Conservation (phyloP, 2,329 filamentous ascomycete species). For the Fusarium albosuccineum region DNA sequence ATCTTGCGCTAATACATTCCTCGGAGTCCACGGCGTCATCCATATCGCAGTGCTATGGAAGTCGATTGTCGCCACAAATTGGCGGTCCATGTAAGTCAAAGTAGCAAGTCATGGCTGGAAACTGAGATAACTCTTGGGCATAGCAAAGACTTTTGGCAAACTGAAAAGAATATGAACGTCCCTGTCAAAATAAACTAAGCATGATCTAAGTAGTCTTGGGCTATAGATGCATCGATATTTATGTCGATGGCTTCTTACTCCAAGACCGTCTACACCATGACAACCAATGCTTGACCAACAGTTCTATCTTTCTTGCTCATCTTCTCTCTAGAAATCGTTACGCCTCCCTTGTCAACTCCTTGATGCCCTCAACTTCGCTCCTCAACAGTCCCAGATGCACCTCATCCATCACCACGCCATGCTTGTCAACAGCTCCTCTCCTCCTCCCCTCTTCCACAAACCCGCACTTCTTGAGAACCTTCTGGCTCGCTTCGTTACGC, state of each 20-base stretch:
- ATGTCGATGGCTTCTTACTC: no score
- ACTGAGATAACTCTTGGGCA: no score
- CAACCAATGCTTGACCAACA: not conserved
- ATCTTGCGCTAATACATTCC: no score
- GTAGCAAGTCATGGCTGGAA: no score
- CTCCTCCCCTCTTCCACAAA: slow-evolving; percentile 59
- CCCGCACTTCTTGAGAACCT: slow-evolving; percentile 59
- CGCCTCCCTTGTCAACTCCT: not conserved
- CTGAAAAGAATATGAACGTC: no score
- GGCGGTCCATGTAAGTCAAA: no score
- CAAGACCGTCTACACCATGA: not conserved
- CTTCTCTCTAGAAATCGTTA: not conserved
- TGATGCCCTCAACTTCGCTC: slow-evolving; percentile 46
- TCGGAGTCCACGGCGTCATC: slow-evolving; percentile 27
- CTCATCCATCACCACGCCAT: slow-evolving; percentile 55
- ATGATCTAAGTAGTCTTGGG: no score
- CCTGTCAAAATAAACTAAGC: not conserved
- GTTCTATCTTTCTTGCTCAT: not conserved
- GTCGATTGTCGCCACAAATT: not conserved
- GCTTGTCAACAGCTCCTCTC: slow-evolving; percentile 58
- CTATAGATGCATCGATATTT: no score
- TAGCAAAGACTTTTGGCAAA: no score
- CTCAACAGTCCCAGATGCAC: slow-evolving; percentile 55
- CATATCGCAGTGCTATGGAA: slow-evolving; percentile 2
- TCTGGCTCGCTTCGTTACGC: slow-evolving; percentile 57